Evolutionary conservation across 495 filamentous ascomycete species (phyloP).

Genomic region (Neurospora hispaniola): DNA sequence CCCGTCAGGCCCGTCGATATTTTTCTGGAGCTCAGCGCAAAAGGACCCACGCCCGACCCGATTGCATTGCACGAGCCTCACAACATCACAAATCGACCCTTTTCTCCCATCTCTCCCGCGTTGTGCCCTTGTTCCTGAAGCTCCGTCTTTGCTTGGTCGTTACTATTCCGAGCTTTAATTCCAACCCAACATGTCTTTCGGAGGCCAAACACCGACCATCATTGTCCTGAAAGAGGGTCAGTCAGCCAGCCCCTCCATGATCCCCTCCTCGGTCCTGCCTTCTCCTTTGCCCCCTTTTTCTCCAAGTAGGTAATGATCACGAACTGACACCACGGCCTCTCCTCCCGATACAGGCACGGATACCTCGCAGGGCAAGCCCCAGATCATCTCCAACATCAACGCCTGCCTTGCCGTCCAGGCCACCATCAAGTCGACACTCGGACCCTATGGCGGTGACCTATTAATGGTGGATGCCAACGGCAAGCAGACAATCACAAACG

Average conservation of each 20-base stretch:
- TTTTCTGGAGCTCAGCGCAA: background rate
- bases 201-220: slow-evolving; percentile 96
- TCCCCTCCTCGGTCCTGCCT: slow-evolving; percentile 1
- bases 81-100: background rate
- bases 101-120: background rate
- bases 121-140: slow-evolving; percentile 4
- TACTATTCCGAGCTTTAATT: background rate
- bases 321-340: slow-evolving; percentile 14
- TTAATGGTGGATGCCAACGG: slow-evolving; percentile 93
- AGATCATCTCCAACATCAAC: slow-evolving; percentile 98
- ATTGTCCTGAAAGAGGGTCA: slow-evolving; percentile 95
- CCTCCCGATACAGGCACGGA: slow-evolving; percentile 62
- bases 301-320: background rate
- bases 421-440: slow-evolving; percentile 88
- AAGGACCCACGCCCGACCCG: background rate
- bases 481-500: slow-evolving; percentile 94
- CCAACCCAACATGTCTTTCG: slow-evolving; percentile 68
- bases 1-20: background rate
- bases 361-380: slow-evolving; percentile 90
- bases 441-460: slow-evolving; percentile 95
- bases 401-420: slow-evolving; percentile 95
- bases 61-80: background rate
- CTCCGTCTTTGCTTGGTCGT: slow-evolving; percentile 3
- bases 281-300: slow-evolving; percentile 2
- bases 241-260: slow-evolving; percentile 32